Base-by-base conservation (phyloP, 768 basidiomycete genomes). In the Hortiboletus campestris region DNA sequence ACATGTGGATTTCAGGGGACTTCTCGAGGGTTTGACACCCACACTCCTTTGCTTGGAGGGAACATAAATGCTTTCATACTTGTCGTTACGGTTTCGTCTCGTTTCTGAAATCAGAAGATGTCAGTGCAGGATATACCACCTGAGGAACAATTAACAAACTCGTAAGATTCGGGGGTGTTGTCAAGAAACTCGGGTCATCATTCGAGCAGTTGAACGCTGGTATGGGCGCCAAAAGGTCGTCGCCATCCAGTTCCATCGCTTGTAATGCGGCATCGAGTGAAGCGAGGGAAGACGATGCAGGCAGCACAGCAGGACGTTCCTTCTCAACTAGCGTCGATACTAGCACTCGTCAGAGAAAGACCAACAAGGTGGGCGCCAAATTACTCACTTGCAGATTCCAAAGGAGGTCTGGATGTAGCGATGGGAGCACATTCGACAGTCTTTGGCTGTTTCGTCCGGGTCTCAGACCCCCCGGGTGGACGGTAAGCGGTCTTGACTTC, bases 391-490 rank as follows among this genome's bases (percentile, higher is more conserved):
- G 32, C 2, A 31, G 51, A 36, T n/a, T 16, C 34, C 31, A 22
- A 50, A 40, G 44, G 48, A 45, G 38, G 6, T 29, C 17, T 38
- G 8, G 17, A 19, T 28, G 25, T 42, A 7, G 20, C 20, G 34
- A 28, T 28, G 42, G 58, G 19, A 42, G 40, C 25, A 40, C 38
- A 19, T 25, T 39, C 28, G 36, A 43, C 19, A 36, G 55, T 41
- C 53, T 25, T 57, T 17, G 17, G 36, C 42, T 31, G 49, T 35
- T 29, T 28, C 50, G 39, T 53, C 60, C 46, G 55, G 56, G 58
- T 54, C 50, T 8, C 64, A 63, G 56, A 65, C 57, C 53, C 55
- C 51, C 61, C 31, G 29, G 50, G 40, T 49, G 36, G 53, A 53
- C 63, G 34, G 29, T 19, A 35, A 49, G 36, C 41, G 44, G 29